A percentile compares a stretch with the other conserved stretches of the same genome.
Conservation (phyloP, 1,284 basidiomycete genomes). For the Anthracocystis panici-leucophaei region DNA sequence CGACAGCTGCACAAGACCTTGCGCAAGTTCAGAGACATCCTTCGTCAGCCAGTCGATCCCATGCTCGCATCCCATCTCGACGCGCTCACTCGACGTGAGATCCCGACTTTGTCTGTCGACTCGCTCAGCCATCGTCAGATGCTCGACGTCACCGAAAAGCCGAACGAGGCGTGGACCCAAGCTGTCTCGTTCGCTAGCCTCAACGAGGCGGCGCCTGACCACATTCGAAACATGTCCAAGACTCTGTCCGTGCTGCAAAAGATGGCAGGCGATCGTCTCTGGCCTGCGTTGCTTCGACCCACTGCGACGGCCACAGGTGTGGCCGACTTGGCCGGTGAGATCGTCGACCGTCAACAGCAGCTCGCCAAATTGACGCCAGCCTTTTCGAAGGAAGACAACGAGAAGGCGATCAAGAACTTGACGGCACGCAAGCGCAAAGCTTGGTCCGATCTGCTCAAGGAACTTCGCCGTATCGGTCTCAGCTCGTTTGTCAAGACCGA, state of each 20-base stretch:
- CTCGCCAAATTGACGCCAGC: constrained; percentile 71
- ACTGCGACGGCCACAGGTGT: constrained; percentile 65
- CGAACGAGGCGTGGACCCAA: constrained; percentile 27
- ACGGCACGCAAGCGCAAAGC: constrained; percentile 87
- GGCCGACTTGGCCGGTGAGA: constrained; percentile 79
- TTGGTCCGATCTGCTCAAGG: constrained; percentile 89
- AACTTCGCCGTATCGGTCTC: constrained; percentile 85
- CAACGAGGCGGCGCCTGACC: constrained; percentile 33
- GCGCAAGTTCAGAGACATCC: constrained; percentile 88
- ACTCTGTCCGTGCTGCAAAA: constrained; percentile 49
- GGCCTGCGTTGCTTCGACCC: constrained; percentile 38
- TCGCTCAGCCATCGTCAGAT: constrained; percentile 13
- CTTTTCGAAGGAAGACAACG: constrained; percentile 69
- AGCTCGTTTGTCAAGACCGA: constrained; percentile 73
- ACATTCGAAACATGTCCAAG: constrained; percentile 49
- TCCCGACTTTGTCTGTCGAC: constrained; percentile 35
- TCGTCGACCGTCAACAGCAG: constrained; percentile 78
- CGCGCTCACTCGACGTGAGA: constrained; percentile 42
- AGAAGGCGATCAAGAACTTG: constrained; percentile 82
- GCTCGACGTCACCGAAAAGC: constrained; percentile 9
- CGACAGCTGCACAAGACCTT: constrained; percentile 90
- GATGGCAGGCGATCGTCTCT: constrained; percentile 37
- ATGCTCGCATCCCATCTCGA: constrained; percentile 55
- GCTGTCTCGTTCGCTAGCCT: constrained; percentile 19
- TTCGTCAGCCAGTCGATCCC: constrained; percentile 79